These are phyloP conservation scores for Penicillium fuscoglaucum DNA, from an alignment of 2,329 filamentous ascomycete species.

Conservation along the genomic window DNA sequence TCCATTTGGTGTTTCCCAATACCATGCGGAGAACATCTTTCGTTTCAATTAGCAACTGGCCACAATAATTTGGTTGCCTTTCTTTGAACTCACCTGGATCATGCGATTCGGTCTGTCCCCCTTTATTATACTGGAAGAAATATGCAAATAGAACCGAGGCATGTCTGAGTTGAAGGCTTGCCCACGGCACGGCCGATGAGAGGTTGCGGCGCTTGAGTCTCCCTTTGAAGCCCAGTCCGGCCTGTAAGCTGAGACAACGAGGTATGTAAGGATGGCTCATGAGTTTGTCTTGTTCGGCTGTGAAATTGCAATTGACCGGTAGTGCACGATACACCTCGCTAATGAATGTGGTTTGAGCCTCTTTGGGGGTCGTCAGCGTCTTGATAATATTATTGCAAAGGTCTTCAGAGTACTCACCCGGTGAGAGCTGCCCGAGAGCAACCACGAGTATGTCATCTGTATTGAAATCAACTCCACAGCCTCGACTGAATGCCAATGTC, in stretches of 20 bases:
- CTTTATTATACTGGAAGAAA: conserved; percentile 65
- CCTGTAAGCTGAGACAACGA: conserved; percentile 74
- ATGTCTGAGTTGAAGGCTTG: conserved; percentile 73
- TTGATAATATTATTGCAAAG: conserved; percentile 36
- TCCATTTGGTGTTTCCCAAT: conserved; percentile 76
- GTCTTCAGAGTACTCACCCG: conserved; percentile 38
- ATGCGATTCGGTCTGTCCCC: conserved; percentile 48
- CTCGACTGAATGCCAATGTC: conserved; percentile 53
- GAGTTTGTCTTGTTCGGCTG: conserved; percentile 73
- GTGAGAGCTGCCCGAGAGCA: conserved; percentile 55
- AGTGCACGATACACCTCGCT: conserved; percentile 68
- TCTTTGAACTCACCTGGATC: conserved; percentile 55
- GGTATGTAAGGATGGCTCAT: conserved; percentile 72
- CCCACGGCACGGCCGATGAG: conserved; percentile 71
- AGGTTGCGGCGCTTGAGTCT: conserved; percentile 63
- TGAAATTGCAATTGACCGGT: conserved; percentile 76
- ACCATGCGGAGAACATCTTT: conserved; percentile 71
- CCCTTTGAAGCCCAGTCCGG: conserved; percentile 72
- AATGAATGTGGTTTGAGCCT: conserved; percentile 63
- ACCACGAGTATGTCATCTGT: conserved; percentile 71
- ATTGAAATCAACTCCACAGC: conserved; percentile 50
- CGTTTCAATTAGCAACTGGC: conserved; percentile 7
- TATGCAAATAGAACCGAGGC: conserved; percentile 62
- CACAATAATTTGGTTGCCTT: not conserved
- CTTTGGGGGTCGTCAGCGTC: conserved; percentile 39